Percentiles rank a stretch among this genome's conserved stretches.
Conservation (phyloP, 2,329 filamentous ascomycete genomes). For the Xylariales sp. region DNA sequence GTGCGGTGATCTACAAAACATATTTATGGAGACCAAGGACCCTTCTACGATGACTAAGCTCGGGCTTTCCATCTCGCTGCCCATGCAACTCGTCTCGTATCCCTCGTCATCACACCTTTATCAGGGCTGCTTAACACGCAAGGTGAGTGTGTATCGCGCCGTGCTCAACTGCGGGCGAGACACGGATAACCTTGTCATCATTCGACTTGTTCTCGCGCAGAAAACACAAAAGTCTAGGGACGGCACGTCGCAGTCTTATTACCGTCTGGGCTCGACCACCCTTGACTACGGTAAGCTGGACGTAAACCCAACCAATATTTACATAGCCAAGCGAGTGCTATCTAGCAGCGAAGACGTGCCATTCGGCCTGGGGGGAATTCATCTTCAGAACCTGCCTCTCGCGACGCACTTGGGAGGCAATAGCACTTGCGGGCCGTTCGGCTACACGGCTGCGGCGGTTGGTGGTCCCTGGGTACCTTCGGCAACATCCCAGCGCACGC, state of each 20-base stretch:
- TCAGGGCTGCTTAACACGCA: background rate
- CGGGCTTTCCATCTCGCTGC: slow-evolving; percentile 1
- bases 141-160: slow-evolving; percentile 1
- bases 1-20: background rate
- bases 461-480: background rate
- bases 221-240: background rate
- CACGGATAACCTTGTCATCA: background rate
- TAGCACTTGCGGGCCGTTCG: background rate
- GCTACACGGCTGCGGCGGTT: background rate
- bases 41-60: slow-evolving; percentile 5
- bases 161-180: slow-evolving; percentile 5
- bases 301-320: background rate
- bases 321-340: slow-evolving; percentile 3
- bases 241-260: background rate
- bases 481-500: background rate
- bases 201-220: slow-evolving; percentile 2
- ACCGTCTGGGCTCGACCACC: background rate
- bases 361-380: slow-evolving; percentile 2
- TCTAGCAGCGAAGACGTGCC: background rate
- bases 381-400: slow-evolving; percentile 1
- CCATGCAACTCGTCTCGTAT: background rate
- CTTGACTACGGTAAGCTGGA: slow-evolving; percentile 1
- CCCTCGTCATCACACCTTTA: slow-evolving; percentile 1
- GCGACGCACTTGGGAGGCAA: background rate
- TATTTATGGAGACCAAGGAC: slow-evolving; percentile 1